Percentiles rank a stretch among this genome's conserved stretches.
These are phyloP conservation scores for Xylaria digitata DNA, from an alignment of 2,329 filamentous ascomycete species.

Conservation along the genomic window DNA sequence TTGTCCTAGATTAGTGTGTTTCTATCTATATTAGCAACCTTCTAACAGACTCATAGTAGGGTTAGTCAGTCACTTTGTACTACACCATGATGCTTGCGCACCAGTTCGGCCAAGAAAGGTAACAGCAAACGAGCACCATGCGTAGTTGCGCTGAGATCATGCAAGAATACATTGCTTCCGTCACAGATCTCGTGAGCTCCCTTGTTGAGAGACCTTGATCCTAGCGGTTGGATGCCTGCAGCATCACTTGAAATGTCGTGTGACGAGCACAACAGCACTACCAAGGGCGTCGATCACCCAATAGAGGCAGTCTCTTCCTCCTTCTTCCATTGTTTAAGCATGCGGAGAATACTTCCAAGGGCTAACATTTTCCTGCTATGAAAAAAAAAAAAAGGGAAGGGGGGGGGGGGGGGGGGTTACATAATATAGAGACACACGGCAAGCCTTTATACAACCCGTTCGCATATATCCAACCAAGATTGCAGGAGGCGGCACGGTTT, in stretches of 20 bases:
- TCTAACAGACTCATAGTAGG: conserved; percentile 35
- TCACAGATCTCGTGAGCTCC: conserved; percentile 50
- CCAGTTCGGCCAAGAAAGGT: conserved; percentile 47
- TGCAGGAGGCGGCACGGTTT: not conserved
- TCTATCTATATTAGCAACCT: not conserved
- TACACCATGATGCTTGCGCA: conserved; percentile 15
- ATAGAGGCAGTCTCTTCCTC: conserved; percentile 4
- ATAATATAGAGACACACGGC: too few relatives aligned
- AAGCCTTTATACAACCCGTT: too few relatives aligned
- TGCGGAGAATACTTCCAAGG: not conserved
- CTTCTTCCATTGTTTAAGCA: conserved; percentile 6
- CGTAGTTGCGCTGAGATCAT: conserved; percentile 50
- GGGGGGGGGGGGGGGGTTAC: too few relatives aligned
- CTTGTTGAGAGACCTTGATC: conserved; percentile 42
- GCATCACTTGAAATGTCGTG: conserved; percentile 47
- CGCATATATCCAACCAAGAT: not conserved
- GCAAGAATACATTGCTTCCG: conserved; percentile 46
- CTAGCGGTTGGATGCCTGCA: conserved; percentile 48
- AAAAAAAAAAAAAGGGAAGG: not conserved
- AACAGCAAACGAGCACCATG: conserved; percentile 50
- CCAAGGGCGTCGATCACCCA: conserved; percentile 25
- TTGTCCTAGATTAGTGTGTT: not conserved
- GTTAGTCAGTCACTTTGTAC: not conserved
- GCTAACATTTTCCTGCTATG: not conserved
- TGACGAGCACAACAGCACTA: conserved; percentile 44